phyloP scores from a whole-genome alignment of 73 alveolate species.

The Durusdinium trenchii region DNA sequence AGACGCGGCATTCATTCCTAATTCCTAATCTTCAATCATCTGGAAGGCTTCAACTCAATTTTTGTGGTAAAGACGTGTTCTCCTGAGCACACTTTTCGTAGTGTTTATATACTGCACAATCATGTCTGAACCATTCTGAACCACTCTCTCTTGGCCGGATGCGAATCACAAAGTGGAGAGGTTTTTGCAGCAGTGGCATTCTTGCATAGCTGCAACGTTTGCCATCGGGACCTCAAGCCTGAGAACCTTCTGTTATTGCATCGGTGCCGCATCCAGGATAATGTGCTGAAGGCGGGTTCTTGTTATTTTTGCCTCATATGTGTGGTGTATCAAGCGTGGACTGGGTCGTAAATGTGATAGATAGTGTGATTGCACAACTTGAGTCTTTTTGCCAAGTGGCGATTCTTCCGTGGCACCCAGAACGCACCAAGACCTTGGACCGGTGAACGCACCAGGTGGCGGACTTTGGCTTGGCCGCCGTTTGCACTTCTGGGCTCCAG shows the following conservation, averaged over 20 bases:
- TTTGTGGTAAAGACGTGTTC: too few species aligned
- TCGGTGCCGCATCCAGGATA: conserved; percentile 50
- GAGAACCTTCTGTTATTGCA: conserved; percentile 42
- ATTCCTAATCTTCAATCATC: too few species aligned
- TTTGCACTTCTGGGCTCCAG: conserved; percentile 14
- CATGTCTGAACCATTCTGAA: too few species aligned
- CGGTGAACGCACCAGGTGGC: too few species aligned
- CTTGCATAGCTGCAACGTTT: conserved; percentile 51
- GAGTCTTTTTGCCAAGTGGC: neutral
- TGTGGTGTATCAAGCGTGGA: neutral
- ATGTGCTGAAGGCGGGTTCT: conserved; percentile 22
- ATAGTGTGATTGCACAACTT: neutral
- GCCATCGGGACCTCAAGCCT: conserved; percentile 70
- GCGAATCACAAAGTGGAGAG: too few species aligned
- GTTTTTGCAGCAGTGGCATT: conserved; percentile 42
- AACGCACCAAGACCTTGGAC: too few species aligned
- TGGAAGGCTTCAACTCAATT: too few species aligned
- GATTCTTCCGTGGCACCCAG: neutral
- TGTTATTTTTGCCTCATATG: neutral
- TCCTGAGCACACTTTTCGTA: too few species aligned
- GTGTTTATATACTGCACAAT: too few species aligned
- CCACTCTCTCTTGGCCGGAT: too few species aligned
- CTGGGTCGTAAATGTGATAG: neutral
- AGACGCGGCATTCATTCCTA: too few species aligned
- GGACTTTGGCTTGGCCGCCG: conserved; percentile 71